Base-by-base conservation (phyloP, 2,329 filamentous ascomycete species). In the Neofusicoccum umdonicola region DNA sequence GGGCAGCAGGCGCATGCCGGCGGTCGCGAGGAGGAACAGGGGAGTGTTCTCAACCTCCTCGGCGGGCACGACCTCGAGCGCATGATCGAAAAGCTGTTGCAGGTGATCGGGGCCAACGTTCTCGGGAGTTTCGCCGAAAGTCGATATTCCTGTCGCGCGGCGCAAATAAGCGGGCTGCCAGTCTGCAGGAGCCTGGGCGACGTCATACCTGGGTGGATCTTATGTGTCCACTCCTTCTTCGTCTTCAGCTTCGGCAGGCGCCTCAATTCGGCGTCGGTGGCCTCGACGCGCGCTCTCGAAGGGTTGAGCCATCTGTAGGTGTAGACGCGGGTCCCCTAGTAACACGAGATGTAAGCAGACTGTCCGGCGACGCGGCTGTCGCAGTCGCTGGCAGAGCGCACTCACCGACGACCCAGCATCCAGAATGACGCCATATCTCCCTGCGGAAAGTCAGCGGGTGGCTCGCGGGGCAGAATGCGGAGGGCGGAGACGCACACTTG, bases 251-350 rank as follows among this genome's bases (percentile, higher is more conserved):
- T 87, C 2, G 95, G 95, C 34, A 99, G 81, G 57, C 84, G 87
- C 65, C 87, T 85, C 56, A 93, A 75, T 47, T 90, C 84, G 45
- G 86, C 78, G 19, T 80, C 73, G 50, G 84, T 81, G 41, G 86
- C 88, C 63, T 88, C 80, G 67, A 87, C 83, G 71, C 87, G 82
- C 68, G 90, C 89, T 69, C 84, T 84, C 44, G 86, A 82, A 68
- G 88, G 88, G 73, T 96, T 90, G 73, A 93, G 87, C 95, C 95
- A 99, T 78, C 89, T 87, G 80, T 99, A 99, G 65, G 99, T 87
- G 78, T 99, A 92, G 68, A 97, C 85, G 76, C 95, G 90, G 72
- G 94, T 98, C 76, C 95, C 94, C 78, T 85, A 66, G 13, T 63
- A 65, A 42, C 52, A 19, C n/a, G 56, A 50, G 48, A 35, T 17